These are phyloP conservation scores for Marchantia polymorpha DNA, from an alignment of 225 moss, liverwort and hornwort species.

Conservation along the genomic window DNA sequence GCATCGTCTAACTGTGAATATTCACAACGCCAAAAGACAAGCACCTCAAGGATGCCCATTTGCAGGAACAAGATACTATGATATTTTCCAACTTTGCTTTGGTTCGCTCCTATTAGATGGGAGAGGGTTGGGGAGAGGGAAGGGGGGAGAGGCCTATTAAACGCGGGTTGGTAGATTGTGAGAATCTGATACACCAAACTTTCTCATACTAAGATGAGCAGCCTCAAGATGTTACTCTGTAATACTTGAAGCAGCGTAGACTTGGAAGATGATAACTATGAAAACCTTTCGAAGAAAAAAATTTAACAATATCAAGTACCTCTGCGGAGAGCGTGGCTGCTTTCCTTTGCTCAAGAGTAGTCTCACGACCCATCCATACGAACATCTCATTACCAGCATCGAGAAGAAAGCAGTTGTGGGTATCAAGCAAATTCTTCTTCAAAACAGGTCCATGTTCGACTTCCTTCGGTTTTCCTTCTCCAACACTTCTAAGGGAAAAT, in stretches of 20 bases:
- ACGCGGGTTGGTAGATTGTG: neutral
- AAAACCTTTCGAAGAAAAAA: too few relatives aligned
- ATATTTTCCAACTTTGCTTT: neutral
- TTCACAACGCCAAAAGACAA: neutral
- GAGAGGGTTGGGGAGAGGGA: too few relatives aligned
- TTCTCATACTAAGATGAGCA: neutral
- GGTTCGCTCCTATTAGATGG: neutral
- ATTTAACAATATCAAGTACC: slow-evolving; percentile 32
- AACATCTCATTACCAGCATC: slow-evolving; percentile 75
- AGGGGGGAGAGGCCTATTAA: neutral
- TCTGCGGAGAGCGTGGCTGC: slow-evolving; percentile 62
- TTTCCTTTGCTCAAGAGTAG: slow-evolving; percentile 79
- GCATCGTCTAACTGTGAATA: too few relatives aligned
- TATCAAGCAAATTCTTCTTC: slow-evolving; percentile 58
- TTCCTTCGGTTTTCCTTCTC: slow-evolving; percentile 69
- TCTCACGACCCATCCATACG: slow-evolving; percentile 84
- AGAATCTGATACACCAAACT: neutral
- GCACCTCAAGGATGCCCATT: neutral
- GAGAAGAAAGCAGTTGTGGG: slow-evolving; percentile 65
- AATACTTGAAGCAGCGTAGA: too few relatives aligned
- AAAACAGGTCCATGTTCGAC: slow-evolving; percentile 49
- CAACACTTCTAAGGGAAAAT: slow-evolving; percentile 68
- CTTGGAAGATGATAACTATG: too few relatives aligned
- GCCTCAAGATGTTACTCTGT: neutral
- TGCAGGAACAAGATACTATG: neutral